Conservation (phyloP, 768 basidiomycete genomes). For the Tylopilus sp. region DNA sequence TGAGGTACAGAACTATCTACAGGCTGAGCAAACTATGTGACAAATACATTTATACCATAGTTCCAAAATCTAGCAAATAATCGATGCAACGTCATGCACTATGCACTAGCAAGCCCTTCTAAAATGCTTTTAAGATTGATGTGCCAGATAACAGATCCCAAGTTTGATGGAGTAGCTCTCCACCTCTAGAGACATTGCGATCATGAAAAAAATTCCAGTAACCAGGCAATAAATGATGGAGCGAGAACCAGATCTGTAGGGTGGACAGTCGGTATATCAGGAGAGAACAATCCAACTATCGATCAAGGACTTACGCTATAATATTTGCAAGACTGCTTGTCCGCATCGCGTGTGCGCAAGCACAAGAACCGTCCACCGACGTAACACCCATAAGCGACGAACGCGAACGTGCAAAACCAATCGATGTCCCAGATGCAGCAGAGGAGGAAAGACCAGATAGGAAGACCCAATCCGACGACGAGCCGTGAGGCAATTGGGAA, state of each 20-base stretch:
- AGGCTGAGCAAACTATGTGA: neutral
- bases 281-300: neutral
- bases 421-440: conserved; percentile 36
- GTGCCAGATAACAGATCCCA: conserved; percentile 17
- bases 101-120: neutral
- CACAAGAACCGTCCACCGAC: conserved; percentile 35
- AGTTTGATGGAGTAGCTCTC: conserved; percentile 16
- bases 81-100: too few species aligned
- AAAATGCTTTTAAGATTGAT: conserved; percentile 5
- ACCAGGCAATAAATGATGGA: conserved; percentile 34
- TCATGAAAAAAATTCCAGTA: conserved; percentile 35
- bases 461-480: conserved; percentile 32
- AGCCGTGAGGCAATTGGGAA: conserved; percentile 36
- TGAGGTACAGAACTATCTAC: too few species aligned
- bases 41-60: neutral
- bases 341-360: conserved; percentile 25
- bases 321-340: conserved; percentile 35
- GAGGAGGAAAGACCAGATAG: conserved; percentile 37
- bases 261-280: neutral
- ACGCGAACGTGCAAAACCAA: conserved; percentile 17
- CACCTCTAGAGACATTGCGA: neutral
- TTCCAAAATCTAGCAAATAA: too few species aligned
- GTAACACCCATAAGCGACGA: conserved; percentile 31
- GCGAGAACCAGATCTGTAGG: conserved; percentile 33
- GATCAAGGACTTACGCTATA: conserved; percentile 32